Base-by-base conservation (phyloP, 2,329 filamentous ascomycete genomes). In the Fusarium hainanense region DNA sequence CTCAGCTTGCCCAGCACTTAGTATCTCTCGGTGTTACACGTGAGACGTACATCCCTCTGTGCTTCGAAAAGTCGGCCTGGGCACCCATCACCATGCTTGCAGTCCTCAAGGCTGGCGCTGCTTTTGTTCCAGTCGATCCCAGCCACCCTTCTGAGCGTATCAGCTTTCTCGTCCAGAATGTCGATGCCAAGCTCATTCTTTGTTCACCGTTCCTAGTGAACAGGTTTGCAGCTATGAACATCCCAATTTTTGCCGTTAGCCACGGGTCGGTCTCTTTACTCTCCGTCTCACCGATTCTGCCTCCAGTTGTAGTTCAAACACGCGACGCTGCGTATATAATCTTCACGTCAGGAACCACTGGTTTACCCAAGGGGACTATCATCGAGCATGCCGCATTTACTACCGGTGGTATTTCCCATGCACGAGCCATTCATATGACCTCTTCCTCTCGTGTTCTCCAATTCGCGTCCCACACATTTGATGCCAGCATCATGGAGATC, bases 11-110 rank as follows among this genome's bases (percentile, higher is more conserved):
- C 1, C 79, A 77, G 21, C 66, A 76, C 6, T 75, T 85, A 11
- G 80, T 81, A 3, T 73, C 72, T 9, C 73, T 79, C 2, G 75
- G 77, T 0, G 58, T 80, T 13, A 30, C 52, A 8, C 69, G 71
- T 0, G 78, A 75, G 41, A 64, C 32, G 0, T 57, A 78, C 4
- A 70, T 81, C 10, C 77, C 76, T 3, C 68, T 81, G 5, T 79
- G 76, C 25, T 80, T 82, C 49, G 77, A 80, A 30, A 82, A 82
- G 63, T 81, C 80, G 3, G 72, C 71, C 34, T 82, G 77, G 78
- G 72, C 70, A 1, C 57, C 75, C 6, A 71, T 81, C 6, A 75
- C 77, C 0, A 77, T 79, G 59, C 59, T 82, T 13, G 79, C 72
- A 2, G 75, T 81, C 2, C 60, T 82, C 34, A 81, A 80, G 47